Evolutionary conservation across 768 basidiomycete genomes (phyloP), one percentile per base, ranked within the genome.

Genomic region (Hypholoma sublateritium): DNA sequence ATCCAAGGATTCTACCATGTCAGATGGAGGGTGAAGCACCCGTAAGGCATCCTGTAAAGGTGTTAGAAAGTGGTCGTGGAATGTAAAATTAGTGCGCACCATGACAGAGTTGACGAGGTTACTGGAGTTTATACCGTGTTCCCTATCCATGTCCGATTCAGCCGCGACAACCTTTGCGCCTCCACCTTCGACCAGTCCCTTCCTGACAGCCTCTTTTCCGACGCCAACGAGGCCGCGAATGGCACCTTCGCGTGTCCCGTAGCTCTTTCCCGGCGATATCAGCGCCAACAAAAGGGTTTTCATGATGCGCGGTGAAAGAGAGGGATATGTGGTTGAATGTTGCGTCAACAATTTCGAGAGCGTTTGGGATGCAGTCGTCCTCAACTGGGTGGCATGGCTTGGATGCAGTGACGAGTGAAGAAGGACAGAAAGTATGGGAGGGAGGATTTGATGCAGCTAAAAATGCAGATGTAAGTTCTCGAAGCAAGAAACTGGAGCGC

Each of bases 401-500:
- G 82, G 79, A 0, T 93, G 93, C 3, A 98, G 84, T 16, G 89
- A 82, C 1, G 93, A 89, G 59, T 96, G 92, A 7, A 99, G 80
- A 46, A 99, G 84, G 55, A 89, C 89, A 5, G 96, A 97, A 32
- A 99, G 84, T 51, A 98, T 83, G 0, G 95, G 89, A 1, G 95
- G 95, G 0, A 98, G 83, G 14, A 98, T 80, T 88, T 98, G 96
- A 66, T 98, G 97, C 4, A 98, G 81, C 95, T 98, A 16, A 21
- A 5, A 13, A 19, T 25, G 61, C 35, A 35, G 12, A 50, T 24
- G 39, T n/a, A 42, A 19, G 41, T 45, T n/a, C 49, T 46, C 17
- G 13, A 25, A 39, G 41, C 3, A 14, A 5, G 35, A 49, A 35
- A 22, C 39, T 28, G 49, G n/a, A 35, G n/a, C 4, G 8, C 54